A percentile compares a stretch with the other conserved stretches of the same genome.
These are phyloP conservation scores for Elymus sibiricus DNA, from an alignment of 176 grass and related monocot genomes.

Conservation along the genomic window DNA sequence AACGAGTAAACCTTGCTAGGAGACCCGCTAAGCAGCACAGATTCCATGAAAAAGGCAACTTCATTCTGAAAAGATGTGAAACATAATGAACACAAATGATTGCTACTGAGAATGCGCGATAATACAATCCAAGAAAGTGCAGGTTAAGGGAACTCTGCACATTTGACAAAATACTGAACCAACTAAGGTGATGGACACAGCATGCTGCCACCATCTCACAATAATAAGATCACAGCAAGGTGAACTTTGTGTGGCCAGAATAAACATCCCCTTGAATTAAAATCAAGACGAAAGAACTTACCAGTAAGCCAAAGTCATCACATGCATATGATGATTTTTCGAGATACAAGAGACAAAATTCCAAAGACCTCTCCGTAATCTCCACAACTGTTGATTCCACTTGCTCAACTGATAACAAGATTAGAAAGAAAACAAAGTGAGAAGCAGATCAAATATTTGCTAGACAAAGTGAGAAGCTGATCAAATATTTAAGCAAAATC, in stretches of 20 bases:
- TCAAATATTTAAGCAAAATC: background rate
- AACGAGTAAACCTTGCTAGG: slow-evolving; percentile 34
- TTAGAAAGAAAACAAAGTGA: slow-evolving; percentile 23
- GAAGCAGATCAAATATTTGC: slow-evolving; percentile 31
- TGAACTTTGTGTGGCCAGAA: slow-evolving; percentile 15
- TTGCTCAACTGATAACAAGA: slow-evolving; percentile 68
- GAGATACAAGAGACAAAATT: slow-evolving; percentile 64
- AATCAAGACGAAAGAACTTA: slow-evolving; percentile 37
- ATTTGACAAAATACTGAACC: slow-evolving; percentile 25
- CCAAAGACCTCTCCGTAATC: slow-evolving; percentile 77
- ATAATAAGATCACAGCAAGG: slow-evolving; percentile 18
- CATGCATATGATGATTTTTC: slow-evolving; percentile 75
- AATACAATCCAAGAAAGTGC: slow-evolving; percentile 4
- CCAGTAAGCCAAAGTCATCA: slow-evolving; percentile 78
- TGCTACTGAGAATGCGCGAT: background rate
- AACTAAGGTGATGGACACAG: slow-evolving; percentile 18
- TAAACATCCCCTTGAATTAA: background rate
- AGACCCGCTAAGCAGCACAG: slow-evolving; percentile 48
- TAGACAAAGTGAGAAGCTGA: slow-evolving; percentile 33
- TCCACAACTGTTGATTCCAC: slow-evolving; percentile 51
- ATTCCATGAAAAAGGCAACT: slow-evolving; percentile 58
- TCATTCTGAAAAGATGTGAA: slow-evolving; percentile 58
- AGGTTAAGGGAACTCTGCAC: background rate
- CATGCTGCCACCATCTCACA: slow-evolving; percentile 11
- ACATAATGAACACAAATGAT: slow-evolving; percentile 14